Base-by-base conservation (phyloP, 108 stramenopile genomes). In the Mediolabrus comicus region DNA sequence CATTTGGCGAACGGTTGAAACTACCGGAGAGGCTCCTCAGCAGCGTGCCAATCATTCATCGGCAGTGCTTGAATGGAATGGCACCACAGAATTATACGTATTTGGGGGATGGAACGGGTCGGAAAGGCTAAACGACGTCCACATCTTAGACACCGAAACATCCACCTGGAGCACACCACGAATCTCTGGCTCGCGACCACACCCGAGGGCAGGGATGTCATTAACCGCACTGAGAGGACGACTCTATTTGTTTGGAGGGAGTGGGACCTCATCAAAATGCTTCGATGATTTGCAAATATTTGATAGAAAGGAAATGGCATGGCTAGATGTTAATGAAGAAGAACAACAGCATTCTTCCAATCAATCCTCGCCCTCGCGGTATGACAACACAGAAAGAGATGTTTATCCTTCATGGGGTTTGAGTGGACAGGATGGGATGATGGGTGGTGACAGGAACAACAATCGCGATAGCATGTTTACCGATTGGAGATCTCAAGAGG, bases 31-130 rank as follows among this genome's bases (percentile, higher is more conserved):
- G 11, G 71, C 79, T 33, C 97, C 97, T 11, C 87, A 89, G 61
- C 85, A 82, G 52, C 73, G 97, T 11, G 97, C 97, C 39, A 96
- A 98, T 70, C 97, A 98, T 79, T 88, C 90, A 58, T 86, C 84
- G 27, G 89, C 95, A 41, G 65, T 95, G 17, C 52, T 98, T 29
- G 86, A 86, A 32, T 79, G 86, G 36, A 85, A 83, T 2, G 79
- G 81, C n/a, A 62, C n/a, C 30, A 54, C 49, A 9, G 91, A 96
- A 71, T 66, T 96, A 26, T 95, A 95, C 74, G 69, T 98, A 11
- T 98, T 98, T 76, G 97, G 97, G 24, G 97, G 97, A 55, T 98
- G 97, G 96, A 92, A 95, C 61, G 94, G 94, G 16, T 69, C 57
- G 11, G 87, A 86, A 53, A 71, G 94, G 16, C 74, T 98, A 31